A percentile compares a stretch with the other conserved stretches of the same genome.
Conservation (phyloP, 2,329 filamentous ascomycete genomes). For the Microcyclospora tardicrescens region DNA sequence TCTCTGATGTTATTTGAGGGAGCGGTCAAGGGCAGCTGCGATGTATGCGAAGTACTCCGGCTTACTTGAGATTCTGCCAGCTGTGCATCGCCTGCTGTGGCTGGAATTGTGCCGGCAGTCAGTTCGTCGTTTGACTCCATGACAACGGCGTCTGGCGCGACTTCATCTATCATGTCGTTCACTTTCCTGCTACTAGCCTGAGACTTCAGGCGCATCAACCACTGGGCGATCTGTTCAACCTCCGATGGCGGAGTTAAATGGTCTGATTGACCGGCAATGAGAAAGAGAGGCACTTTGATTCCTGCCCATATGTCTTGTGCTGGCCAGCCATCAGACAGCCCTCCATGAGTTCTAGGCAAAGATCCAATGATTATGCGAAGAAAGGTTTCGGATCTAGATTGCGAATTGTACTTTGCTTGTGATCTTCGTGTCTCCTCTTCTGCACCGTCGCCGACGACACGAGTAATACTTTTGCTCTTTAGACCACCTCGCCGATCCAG, state of each 20-base stretch:
- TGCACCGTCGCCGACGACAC: constrained; percentile 59
- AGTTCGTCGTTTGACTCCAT: background rate
- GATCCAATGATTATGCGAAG: constrained; percentile 65
- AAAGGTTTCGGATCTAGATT: constrained; percentile 73
- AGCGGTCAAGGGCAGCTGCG: background rate
- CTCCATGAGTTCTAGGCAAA: constrained; percentile 26
- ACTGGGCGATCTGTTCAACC: constrained; percentile 51
- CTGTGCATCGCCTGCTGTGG: constrained; percentile 7
- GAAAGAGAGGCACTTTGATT: constrained; percentile 59
- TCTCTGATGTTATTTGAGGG: constrained; percentile 6
- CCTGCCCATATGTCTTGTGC: constrained; percentile 58
- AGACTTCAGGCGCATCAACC: constrained; percentile 12
- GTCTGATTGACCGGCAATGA: constrained; percentile 69
- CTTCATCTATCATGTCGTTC: background rate
- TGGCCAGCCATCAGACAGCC: constrained; percentile 40
- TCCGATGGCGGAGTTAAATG: constrained; percentile 60
- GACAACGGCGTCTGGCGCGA: constrained; percentile 1
- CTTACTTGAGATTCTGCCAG: constrained; percentile 2
- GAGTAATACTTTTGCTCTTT: constrained; percentile 62
- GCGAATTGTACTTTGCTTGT: constrained; percentile 64
- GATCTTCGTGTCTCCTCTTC: constrained; percentile 53
- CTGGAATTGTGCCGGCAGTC: constrained; percentile 1
- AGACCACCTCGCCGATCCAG: constrained; percentile 71
- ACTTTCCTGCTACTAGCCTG: constrained; percentile 2
- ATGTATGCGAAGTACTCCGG: background rate